Evolutionary conservation across 371 early-diverging fungal species (phyloP).

Genomic region (Mucor irregularis): DNA sequence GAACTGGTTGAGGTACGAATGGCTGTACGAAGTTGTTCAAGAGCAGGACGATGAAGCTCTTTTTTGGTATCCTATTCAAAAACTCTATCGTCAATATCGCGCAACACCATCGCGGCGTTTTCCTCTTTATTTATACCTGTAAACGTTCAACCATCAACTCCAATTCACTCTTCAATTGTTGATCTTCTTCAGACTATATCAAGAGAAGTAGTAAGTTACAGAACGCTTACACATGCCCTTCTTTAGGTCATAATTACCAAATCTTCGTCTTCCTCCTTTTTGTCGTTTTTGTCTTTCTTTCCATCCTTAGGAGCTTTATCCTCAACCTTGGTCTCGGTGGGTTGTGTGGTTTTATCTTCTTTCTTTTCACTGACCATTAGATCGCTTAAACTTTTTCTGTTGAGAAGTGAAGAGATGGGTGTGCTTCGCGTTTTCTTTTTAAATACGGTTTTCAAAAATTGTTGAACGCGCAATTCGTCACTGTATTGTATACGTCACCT

Average conservation of each 20-base stretch:
- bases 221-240: not conserved
- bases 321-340: conserved; percentile 19
- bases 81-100: not conserved
- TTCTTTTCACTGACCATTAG: conserved; percentile 29
- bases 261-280: conserved; percentile 52
- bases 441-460: not conserved
- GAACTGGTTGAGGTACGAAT: conserved; percentile 95
- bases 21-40: conserved; percentile 84
- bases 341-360: conserved; percentile 18
- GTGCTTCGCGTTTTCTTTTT: conserved; percentile 14
- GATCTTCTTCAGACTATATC: conserved; percentile 93
- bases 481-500: conserved; percentile 2
- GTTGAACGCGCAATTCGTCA: conserved; percentile 15
- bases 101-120: not conserved
- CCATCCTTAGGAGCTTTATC: conserved; percentile 29
- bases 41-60: conserved; percentile 79
- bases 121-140: conserved; percentile 47
- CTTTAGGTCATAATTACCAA: conserved; percentile 36
- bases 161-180: conserved; percentile 88
- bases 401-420: not conserved
- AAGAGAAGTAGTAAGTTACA: not conserved
- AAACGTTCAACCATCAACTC: conserved; percentile 93
- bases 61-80: conserved; percentile 71
- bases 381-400: not conserved
- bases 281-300: conserved; percentile 41